phyloP scores from a whole-genome alignment of 176 grass and related monocot genomes.

The Aegilops speltoides region DNA sequence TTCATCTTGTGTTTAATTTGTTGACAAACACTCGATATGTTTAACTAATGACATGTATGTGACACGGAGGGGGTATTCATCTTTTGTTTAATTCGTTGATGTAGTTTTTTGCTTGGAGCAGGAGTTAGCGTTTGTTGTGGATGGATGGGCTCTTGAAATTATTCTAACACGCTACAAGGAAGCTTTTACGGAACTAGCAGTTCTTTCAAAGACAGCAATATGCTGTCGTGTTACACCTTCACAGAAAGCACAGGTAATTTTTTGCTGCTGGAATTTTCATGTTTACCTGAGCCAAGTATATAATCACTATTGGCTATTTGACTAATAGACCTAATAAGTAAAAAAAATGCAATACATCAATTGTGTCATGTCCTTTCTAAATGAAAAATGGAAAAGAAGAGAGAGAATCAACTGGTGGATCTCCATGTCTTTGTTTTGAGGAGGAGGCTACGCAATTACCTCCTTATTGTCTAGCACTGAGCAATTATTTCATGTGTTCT shows the following conservation, averaged over 20 bases:
- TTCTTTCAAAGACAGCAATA: constrained; percentile 89
- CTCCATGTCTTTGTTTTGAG: constrained; percentile 9
- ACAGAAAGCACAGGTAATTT: constrained; percentile 92
- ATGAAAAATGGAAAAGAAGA: neutral
- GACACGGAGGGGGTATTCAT: neutral
- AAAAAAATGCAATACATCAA: neutral
- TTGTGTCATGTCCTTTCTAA: neutral
- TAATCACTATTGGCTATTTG: constrained; percentile 20
- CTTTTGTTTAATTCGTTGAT: constrained; percentile 14
- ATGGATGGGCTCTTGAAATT: constrained; percentile 98
- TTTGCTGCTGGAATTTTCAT: neutral
- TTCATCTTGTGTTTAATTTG: constrained; percentile 13
- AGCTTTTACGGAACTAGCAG: constrained; percentile 82
- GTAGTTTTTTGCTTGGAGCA: constrained; percentile 41
- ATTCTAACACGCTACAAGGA: constrained; percentile 72
- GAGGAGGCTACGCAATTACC: neutral
- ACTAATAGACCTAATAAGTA: constrained; percentile 3
- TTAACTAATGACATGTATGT: neutral
- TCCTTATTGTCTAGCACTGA: neutral
- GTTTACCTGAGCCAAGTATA: constrained; percentile 5
- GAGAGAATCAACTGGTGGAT: neutral
- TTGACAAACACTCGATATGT: neutral
- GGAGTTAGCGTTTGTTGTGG: constrained; percentile 97
- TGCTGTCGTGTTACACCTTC: constrained; percentile 98
- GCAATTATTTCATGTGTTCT: neutral